Conservation (phyloP, 306 rosid genomes). For the Lathyrus oleraceus region DNA sequence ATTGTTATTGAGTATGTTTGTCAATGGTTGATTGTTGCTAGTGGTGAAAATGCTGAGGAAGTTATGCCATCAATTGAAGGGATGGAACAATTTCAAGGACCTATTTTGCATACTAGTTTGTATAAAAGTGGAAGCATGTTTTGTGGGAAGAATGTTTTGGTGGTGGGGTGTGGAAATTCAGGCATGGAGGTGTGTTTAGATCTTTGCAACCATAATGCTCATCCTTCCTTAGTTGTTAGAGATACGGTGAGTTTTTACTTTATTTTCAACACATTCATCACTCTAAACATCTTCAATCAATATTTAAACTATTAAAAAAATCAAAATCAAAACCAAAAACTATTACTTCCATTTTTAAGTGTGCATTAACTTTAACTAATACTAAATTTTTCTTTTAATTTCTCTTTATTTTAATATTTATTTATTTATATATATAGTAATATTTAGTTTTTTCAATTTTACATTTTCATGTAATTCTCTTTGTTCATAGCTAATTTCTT, state of each 20-base stretch:
- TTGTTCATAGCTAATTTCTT: neutral
- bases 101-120: conserved; percentile 62
- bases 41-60: conserved; percentile 87
- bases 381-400: no score
- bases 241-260: conserved; percentile 61
- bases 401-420: neutral
- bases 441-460: neutral
- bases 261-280: neutral
- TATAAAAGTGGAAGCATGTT: conserved; percentile 72
- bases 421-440: neutral
- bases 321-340: no score
- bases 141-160: conserved; percentile 75
- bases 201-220: conserved; percentile 78
- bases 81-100: conserved; percentile 56
- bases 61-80: conserved; percentile 72
- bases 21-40: conserved; percentile 77
- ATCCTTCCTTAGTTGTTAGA: conserved; percentile 77
- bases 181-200: conserved; percentile 97
- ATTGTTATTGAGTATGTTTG: conserved; percentile 50
- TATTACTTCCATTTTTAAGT: no score
- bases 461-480: neutral
- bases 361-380: no score
- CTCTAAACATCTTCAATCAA: neutral
- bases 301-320: no score
- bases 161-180: conserved; percentile 94